A percentile compares a stretch with the other conserved stretches of the same genome.
These are phyloP conservation scores for Triglochin maritima DNA, from an alignment of 106 monocot genomes.

Conservation along the genomic window DNA sequence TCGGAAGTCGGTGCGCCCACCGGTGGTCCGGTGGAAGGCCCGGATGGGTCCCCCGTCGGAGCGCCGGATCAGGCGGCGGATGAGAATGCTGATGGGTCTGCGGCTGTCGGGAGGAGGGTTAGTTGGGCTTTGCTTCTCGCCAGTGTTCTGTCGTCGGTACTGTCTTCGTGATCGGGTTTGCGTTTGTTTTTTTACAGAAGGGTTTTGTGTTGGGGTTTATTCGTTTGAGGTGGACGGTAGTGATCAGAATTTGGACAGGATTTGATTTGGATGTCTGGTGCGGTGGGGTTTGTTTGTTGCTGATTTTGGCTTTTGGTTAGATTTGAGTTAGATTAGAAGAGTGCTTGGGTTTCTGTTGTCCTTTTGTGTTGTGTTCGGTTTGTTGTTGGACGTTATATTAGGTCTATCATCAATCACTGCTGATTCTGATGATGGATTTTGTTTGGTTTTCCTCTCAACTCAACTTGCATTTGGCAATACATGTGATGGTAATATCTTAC, in stretches of 20 bases:
- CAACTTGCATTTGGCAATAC: too few relatives aligned
- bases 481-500: too few relatives aligned
- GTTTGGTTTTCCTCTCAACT: too few relatives aligned
- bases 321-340: too few relatives aligned
- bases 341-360: too few relatives aligned
- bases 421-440: too few relatives aligned
- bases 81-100: neutral
- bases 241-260: neutral
- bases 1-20: neutral
- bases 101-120: neutral
- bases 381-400: too few relatives aligned
- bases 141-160: neutral
- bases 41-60: neutral
- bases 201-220: neutral
- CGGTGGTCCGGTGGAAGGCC: neutral
- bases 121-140: neutral
- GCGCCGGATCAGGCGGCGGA: constrained; percentile 2
- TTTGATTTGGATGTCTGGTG: neutral
- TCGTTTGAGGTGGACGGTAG: neutral
- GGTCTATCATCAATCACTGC: too few relatives aligned
- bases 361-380: too few relatives aligned
- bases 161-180: neutral
- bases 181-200: neutral
- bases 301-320: too few relatives aligned
- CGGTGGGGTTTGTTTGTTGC: too few relatives aligned